A percentile compares a stretch with the other conserved stretches of the same genome.
phyloP scores from a whole-genome alignment of 108 stramenopile species.

The Nitzschia palea region DNA sequence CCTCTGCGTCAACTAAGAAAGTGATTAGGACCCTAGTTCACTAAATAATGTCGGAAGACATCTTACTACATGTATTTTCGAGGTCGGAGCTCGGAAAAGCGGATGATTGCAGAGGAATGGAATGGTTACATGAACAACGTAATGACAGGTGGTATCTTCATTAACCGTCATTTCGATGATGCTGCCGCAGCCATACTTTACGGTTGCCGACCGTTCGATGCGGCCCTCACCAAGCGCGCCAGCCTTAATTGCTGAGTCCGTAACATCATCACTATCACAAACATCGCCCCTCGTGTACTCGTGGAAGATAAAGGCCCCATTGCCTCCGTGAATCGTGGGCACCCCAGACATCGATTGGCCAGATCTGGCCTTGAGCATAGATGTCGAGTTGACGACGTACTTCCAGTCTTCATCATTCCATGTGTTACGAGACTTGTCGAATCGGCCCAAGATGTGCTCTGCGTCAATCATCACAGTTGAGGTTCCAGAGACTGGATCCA shows the following conservation, averaged over 20 bases:
- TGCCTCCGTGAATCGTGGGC: conserved; percentile 41
- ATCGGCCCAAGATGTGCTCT: conserved; percentile 66
- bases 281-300: conserved; percentile 75
- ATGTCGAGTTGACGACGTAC: conserved; percentile 66
- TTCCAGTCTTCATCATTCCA: conserved; percentile 61
- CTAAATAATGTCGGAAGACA: too few species aligned
- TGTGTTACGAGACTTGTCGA: conserved; percentile 26
- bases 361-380: not conserved
- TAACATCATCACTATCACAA: conserved; percentile 78
- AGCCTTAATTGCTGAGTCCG: conserved; percentile 75
- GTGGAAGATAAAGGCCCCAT: conserved; percentile 67
- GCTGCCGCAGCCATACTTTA: conserved; percentile 73
- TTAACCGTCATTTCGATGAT: conserved; percentile 58
- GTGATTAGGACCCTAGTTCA: too few species aligned
- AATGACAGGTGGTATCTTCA: conserved; percentile 90
- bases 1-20: too few species aligned
- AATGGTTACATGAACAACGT: conserved; percentile 67
- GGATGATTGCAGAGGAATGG: conserved; percentile 82
- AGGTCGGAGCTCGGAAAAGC: conserved; percentile 67
- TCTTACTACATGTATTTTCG: conserved; percentile 79
- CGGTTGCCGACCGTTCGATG: conserved; percentile 69
- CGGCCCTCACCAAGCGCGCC: conserved; percentile 60
- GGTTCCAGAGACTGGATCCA: conserved; percentile 46
- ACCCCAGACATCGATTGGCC: conserved; percentile 3
- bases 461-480: conserved; percentile 33